Base-by-base conservation (phyloP, 2,329 filamentous ascomycete genomes). In the Ambrosiella xylebori region DNA sequence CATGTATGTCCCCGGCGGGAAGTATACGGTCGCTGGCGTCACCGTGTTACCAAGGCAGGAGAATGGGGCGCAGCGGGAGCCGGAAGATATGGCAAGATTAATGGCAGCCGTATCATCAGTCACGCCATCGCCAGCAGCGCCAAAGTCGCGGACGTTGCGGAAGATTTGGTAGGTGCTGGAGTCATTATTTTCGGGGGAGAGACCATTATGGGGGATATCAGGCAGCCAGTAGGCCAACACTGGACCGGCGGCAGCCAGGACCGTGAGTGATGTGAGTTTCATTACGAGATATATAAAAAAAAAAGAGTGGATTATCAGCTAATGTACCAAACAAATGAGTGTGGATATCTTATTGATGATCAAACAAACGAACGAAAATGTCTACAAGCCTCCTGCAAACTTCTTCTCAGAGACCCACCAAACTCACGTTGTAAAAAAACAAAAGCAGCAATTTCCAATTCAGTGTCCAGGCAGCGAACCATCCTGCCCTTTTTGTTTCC, bases 1-100 rank as follows among this genome's bases (percentile, higher is more conserved):
- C 4, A 83, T 65, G 65, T 91, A 93, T 2, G 83, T 89, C 69
- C 69, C 69, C 7, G 68, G 59, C n/a, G 69, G 69, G 38, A 71
- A 67, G 56, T 70, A 71, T 40, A 71, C 68, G 3, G 66, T 67
- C 6, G 69, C 69, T 7, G 69, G 69, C 38, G 69, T 67, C n/a
- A 66, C 65, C 2, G 69, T 70, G 57, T 59, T 62, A 38, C 58
- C 59, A 1, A 62, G 62, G 54, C 65, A 67, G 0, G 56, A 58
- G 6, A 61, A 62, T 0, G 65, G 74, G 4, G 67, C 70, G 62
- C 71, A 77, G 4, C 75, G 70, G 40, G 69, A 65, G 12, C 74
- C 75, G 17, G 61, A 65, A 41, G 64, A 67, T 35, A 70, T 70
- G 52, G 69, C 69, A 7, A 56, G 59, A 49, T 70, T 69, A 58